Percentiles rank a stretch among this genome's conserved stretches.
Conservation (phyloP, 169 alveolate species). For the Plasmodium knowlesi region DNA sequence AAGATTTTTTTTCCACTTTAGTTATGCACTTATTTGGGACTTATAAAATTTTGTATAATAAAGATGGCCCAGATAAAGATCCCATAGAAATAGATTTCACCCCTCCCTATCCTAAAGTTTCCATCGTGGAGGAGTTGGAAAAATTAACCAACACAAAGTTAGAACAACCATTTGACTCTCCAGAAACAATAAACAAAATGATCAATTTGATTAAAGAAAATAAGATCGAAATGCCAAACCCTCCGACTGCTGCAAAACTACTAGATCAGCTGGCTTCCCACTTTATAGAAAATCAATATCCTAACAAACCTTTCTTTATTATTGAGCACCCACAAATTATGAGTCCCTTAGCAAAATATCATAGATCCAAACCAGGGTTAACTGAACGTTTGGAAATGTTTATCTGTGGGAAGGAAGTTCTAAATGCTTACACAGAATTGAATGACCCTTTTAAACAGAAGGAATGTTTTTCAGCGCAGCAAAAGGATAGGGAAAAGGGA, state of each 20-base stretch:
- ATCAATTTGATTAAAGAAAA: conserved; percentile 78
- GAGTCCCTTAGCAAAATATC: conserved; percentile 99
- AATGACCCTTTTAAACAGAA: conserved; percentile 98
- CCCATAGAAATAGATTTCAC: conserved; percentile 96
- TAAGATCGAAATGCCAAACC: conserved; percentile 84
- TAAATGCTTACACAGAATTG: conserved; percentile 99
- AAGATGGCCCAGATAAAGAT: conserved; percentile 94
- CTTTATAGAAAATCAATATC: conserved; percentile 94
- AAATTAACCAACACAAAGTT: conserved; percentile 86
- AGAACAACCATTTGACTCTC: conserved; percentile 81
- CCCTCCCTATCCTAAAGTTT: conserved; percentile 97
- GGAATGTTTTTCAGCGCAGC: conserved; percentile 93
- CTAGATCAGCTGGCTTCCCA: conserved; percentile 88
- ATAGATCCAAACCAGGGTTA: conserved; percentile 91
- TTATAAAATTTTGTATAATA: conserved; percentile 94
- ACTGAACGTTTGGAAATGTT: conserved; percentile 98
- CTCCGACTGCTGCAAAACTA: conserved; percentile 74
- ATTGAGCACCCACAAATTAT: conserved; percentile 99
- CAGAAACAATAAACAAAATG: conserved; percentile 74
- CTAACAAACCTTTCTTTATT: conserved; percentile 92
- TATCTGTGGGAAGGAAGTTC: conserved; percentile 96
- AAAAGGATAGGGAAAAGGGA: conserved; percentile 82
- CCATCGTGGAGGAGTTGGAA: conserved; percentile 90
- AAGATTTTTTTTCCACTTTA: conserved; percentile 93
- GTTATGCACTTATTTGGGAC: conserved; percentile 92